Evolutionary conservation across 2,329 filamentous ascomycete species (phyloP).

Genomic region (Xylaria sp.): DNA sequence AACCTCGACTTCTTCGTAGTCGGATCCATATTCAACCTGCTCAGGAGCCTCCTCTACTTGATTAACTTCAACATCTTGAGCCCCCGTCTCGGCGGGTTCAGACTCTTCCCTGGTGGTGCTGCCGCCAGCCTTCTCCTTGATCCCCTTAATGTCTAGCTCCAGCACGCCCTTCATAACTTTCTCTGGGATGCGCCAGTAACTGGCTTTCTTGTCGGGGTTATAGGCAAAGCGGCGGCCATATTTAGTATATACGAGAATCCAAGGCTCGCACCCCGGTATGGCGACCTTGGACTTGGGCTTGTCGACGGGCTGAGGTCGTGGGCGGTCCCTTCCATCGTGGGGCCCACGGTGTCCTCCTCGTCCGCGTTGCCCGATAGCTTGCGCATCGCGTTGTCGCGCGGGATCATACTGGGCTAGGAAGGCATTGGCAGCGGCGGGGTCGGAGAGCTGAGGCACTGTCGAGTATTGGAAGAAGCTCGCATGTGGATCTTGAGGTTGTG

Average conservation of each 20-base stretch:
- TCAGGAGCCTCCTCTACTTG: constrained; percentile 55
- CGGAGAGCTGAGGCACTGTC: constrained; percentile 59
- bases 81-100: constrained; percentile 19
- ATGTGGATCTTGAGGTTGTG: constrained; percentile 46
- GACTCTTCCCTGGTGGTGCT: constrained; percentile 14
- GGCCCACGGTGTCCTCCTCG: constrained; percentile 60
- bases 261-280: constrained; percentile 86
- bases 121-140: constrained; percentile 65
- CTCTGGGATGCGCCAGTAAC: constrained; percentile 94
- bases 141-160: constrained; percentile 77
- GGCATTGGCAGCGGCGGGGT: constrained; percentile 69
- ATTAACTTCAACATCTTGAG: constrained; percentile 42
- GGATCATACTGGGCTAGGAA: constrained; percentile 66
- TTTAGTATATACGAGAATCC: constrained; percentile 94
- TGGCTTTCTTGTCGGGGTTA: constrained; percentile 86
- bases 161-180: constrained; percentile 83
- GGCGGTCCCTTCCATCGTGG: constrained; percentile 67
- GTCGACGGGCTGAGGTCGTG: constrained; percentile 77
- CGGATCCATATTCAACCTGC: constrained; percentile 69
- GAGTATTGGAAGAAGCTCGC: constrained; percentile 58
- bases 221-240: constrained; percentile 90
- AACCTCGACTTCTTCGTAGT: constrained; percentile 83
- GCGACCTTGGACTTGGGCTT: constrained; percentile 81
- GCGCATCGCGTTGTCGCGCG: constrained; percentile 53
- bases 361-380: constrained; percentile 50